Conservation (phyloP, 23 red algal genomes). For the Cyanidioschyzon merolae region DNA sequence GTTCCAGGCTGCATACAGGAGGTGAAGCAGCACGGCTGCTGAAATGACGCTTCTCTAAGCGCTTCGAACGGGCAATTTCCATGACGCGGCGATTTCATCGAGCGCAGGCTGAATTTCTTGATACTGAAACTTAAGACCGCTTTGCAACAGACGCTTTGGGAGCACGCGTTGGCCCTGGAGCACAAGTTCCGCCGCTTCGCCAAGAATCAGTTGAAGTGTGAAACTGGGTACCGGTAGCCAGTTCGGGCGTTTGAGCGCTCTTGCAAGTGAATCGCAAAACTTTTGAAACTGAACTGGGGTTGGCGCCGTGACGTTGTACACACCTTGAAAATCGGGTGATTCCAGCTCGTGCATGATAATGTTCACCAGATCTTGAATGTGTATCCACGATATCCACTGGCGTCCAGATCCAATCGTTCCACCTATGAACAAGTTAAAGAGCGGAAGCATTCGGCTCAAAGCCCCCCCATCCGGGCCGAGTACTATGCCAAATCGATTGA, state of each 20-base stretch:
- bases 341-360: slow-evolving; percentile 26
- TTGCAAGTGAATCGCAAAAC: slow-evolving; percentile 38
- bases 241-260: slow-evolving; percentile 50
- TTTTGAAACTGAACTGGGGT: slow-evolving; percentile 44
- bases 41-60: too few relatives aligned
- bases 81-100: slow-evolving; percentile 13
- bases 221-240: slow-evolving; percentile 58
- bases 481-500: slow-evolving; percentile 66
- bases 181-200: slow-evolving; percentile 48
- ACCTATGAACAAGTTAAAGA: slow-evolving; percentile 65
- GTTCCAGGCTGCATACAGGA: too few relatives aligned
- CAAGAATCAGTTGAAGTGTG: slow-evolving; percentile 39
- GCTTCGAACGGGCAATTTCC: neutral
- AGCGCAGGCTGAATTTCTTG: slow-evolving; percentile 32
- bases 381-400: slow-evolving; percentile 91
- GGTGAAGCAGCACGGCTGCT: too few relatives aligned
- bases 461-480: slow-evolving; percentile 65
- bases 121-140: slow-evolving; percentile 47
- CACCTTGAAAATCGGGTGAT: slow-evolving; percentile 35
- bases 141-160: slow-evolving; percentile 35
- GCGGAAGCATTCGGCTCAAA: slow-evolving; percentile 48
- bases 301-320: slow-evolving; percentile 73
- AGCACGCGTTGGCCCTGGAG: slow-evolving; percentile 64
- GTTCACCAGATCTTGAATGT: slow-evolving; percentile 49
- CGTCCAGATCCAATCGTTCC: slow-evolving; percentile 56